phyloP scores from a whole-genome alignment of 116 monocot species.

The Papilionanthe hybrid region DNA sequence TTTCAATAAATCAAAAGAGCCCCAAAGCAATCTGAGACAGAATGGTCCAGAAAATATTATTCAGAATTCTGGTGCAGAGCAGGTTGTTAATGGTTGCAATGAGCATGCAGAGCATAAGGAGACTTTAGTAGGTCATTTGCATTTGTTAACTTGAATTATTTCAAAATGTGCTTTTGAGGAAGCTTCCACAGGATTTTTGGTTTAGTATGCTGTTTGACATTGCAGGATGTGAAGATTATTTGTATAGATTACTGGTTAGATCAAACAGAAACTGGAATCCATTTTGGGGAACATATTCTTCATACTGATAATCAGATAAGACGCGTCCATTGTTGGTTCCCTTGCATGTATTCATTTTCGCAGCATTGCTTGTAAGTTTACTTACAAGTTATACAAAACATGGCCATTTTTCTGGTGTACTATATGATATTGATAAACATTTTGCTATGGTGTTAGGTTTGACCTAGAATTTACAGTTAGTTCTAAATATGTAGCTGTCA shows the following conservation, averaged over 20 bases:
- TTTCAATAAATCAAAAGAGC: slow-evolving; percentile 21
- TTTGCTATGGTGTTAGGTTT: slow-evolving; percentile 47
- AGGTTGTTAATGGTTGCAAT: slow-evolving; percentile 46
- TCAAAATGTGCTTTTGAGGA: not conserved
- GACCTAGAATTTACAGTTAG: slow-evolving; percentile 88
- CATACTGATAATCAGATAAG: slow-evolving; percentile 77
- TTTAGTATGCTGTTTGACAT: slow-evolving; percentile 23
- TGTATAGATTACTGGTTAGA: slow-evolving; percentile 72
- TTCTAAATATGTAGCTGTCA: slow-evolving; percentile 75
- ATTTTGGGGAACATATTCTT: slow-evolving; percentile 56
- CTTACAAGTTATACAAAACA: not conserved
- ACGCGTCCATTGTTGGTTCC: slow-evolving; percentile 90
- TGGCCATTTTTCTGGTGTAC: not conserved
- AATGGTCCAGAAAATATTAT: slow-evolving; percentile 29
- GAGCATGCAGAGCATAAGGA: slow-evolving; percentile 46
- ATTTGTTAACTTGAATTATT: not conserved
- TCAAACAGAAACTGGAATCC: slow-evolving; percentile 50
- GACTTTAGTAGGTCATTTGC: not conserved
- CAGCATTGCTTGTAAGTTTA: slow-evolving; percentile 70
- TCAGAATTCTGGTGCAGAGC: slow-evolving; percentile 34
- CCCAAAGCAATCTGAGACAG: slow-evolving; percentile 24
- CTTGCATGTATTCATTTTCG: slow-evolving; percentile 57
- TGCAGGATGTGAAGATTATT: slow-evolving; percentile 65
- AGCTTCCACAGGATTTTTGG: not conserved
- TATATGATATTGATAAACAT: not conserved